Conservation (phyloP, 1,284 basidiomycete species). For the Microbotryum intermedium region DNA sequence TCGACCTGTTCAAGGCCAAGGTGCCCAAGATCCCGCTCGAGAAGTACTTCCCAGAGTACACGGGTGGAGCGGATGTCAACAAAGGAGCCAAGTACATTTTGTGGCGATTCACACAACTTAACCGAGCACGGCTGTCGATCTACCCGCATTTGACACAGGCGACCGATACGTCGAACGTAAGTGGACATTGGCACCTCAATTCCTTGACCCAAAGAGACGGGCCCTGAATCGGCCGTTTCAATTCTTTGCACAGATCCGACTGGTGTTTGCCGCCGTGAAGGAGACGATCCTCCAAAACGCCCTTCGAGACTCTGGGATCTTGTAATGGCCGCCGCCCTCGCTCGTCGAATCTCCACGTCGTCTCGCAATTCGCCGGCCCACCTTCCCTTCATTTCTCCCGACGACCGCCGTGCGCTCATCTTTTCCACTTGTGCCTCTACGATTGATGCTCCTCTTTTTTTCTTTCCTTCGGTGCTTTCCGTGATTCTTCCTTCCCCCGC, state of each 20-base stretch:
- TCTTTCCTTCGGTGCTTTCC: too few species aligned
- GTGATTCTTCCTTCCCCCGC: too few species aligned
- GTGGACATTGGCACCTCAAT: slow-evolving; percentile 43
- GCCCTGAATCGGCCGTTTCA: neutral
- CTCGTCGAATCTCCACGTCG: neutral
- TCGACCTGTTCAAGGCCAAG: slow-evolving; percentile 90
- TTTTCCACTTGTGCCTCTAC: too few species aligned
- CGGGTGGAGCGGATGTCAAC: slow-evolving; percentile 83
- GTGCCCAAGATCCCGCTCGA: slow-evolving; percentile 78
- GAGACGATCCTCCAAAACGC: slow-evolving; percentile 93
- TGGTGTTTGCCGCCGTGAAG: slow-evolving; percentile 94
- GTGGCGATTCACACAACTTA: slow-evolving; percentile 94
- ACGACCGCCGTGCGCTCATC: too few species aligned
- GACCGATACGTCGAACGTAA: slow-evolving; percentile 55
- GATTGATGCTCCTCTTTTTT: too few species aligned
- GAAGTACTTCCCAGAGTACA: slow-evolving; percentile 89
- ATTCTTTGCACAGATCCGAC: slow-evolving; percentile 48
- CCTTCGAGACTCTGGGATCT: slow-evolving; percentile 70
- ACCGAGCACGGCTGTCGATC: slow-evolving; percentile 74
- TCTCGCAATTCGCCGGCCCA: too few species aligned
- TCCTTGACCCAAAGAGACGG: slow-evolving; percentile 4
- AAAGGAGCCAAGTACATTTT: slow-evolving; percentile 97
- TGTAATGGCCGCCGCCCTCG: slow-evolving; percentile 38
- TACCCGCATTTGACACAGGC: slow-evolving; percentile 73
- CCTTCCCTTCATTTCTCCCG: too few species aligned